phyloP scores from a whole-genome alignment of 164 flowering plant species.

The Nymphaea thermarum region DNA sequence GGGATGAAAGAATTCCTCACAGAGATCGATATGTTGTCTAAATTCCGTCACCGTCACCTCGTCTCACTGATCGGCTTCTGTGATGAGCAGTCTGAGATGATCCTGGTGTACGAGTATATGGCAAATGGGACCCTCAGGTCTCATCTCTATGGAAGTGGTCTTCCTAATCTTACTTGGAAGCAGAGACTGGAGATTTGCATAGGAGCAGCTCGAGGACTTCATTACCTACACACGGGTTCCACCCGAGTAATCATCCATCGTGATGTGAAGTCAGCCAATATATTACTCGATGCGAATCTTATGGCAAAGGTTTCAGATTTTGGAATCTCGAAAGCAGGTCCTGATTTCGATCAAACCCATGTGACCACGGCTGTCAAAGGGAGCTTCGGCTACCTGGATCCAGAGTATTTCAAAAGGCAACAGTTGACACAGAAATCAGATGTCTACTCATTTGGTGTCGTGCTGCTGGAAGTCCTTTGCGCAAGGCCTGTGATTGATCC shows the following conservation, averaged over 20 bases:
- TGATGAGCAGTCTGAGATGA: constrained; percentile 75
- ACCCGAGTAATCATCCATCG: constrained; percentile 69
- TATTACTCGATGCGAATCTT: constrained; percentile 63
- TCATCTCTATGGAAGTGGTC: constrained; percentile 59
- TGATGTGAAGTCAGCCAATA: constrained; percentile 82
- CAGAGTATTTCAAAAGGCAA: constrained; percentile 76
- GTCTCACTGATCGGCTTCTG: constrained; percentile 83
- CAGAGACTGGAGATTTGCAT: constrained; percentile 73
- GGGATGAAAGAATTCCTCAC: constrained; percentile 73
- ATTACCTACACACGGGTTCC: constrained; percentile 77
- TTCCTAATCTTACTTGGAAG: constrained; percentile 57
- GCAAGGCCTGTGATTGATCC: constrained; percentile 79
- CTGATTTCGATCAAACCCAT: constrained; percentile 60
- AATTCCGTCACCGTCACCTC: constrained; percentile 72
- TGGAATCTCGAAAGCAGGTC: constrained; percentile 77
- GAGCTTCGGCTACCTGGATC: constrained; percentile 80
- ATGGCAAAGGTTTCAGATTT: constrained; percentile 86
- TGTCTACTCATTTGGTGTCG: constrained; percentile 87
- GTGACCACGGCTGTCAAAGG: constrained; percentile 87
- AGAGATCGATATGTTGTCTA: constrained; percentile 85
- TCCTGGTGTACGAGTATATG: constrained; percentile 75
- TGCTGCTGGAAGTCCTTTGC: constrained; percentile 66
- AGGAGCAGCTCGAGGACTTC: constrained; percentile 86
- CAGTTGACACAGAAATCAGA: constrained; percentile 80
- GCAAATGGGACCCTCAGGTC: constrained; percentile 72